Evolutionary conservation across 2,329 filamentous ascomycete species (phyloP).

Genomic region (Colletotrichum horii): DNA sequence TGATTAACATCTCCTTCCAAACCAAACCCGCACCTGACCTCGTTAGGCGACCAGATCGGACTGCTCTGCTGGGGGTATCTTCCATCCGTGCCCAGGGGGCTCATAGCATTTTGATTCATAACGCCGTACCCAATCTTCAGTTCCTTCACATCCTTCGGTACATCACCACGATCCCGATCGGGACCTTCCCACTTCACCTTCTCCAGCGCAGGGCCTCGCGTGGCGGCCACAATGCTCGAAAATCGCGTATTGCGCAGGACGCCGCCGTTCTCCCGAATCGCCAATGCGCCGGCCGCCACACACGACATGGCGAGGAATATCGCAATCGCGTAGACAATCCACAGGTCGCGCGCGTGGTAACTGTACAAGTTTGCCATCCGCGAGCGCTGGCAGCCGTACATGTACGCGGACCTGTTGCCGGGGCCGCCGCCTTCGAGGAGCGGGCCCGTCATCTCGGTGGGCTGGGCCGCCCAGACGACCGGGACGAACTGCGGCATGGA

Average conservation of each 20-base stretch:
- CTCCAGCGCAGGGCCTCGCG: constrained; percentile 38
- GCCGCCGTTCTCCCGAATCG: constrained; percentile 35
- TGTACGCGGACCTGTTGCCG: constrained; percentile 24
- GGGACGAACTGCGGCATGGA: constrained; percentile 37
- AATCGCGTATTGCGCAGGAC: constrained; percentile 38
- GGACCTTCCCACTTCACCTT: constrained; percentile 30
- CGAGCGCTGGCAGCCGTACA: constrained; percentile 32
- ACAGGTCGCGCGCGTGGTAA: constrained; percentile 35
- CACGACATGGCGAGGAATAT: constrained; percentile 30
- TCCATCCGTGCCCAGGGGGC: background rate
- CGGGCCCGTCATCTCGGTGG: constrained; percentile 25
- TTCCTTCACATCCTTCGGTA: constrained; percentile 1
- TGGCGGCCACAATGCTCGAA: constrained; percentile 42
- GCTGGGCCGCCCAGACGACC: constrained; percentile 34
- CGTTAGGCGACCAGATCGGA: background rate
- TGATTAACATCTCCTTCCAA: constrained; percentile 34
- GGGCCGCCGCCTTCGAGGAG: constrained; percentile 12
- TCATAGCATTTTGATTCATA: constrained; percentile 18
- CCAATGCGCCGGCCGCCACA: constrained; percentile 31
- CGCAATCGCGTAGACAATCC: constrained; percentile 38
- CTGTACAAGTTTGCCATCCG: constrained; percentile 31
- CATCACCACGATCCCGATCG: background rate
- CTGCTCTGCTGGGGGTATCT: background rate
- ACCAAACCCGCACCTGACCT: constrained; percentile 31
- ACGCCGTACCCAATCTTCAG: constrained; percentile 17